A percentile compares a stretch with the other conserved stretches of the same genome.
Evolutionary conservation across 306 rosid species (phyloP).

Genomic region (Acacia crassicarpa): DNA sequence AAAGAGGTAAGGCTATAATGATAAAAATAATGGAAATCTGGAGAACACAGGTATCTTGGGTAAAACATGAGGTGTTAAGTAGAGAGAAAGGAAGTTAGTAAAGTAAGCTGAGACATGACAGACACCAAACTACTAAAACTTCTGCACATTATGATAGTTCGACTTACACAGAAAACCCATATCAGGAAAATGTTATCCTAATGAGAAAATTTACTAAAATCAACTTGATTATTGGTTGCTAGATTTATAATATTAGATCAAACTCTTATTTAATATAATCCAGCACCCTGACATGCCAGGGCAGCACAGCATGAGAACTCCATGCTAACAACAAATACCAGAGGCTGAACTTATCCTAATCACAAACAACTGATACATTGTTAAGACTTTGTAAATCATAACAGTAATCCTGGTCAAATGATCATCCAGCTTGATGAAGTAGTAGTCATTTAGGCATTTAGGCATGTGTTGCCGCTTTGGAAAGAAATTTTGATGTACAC

Average conservation of each 20-base stretch:
- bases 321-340: background rate
- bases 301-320: background rate
- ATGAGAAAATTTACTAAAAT: background rate
- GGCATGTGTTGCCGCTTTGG: background rate
- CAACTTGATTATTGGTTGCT: background rate
- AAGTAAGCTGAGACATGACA: background rate
- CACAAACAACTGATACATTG: conserved; percentile 4
- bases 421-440: background rate
- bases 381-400: background rate
- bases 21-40: conserved; percentile 23
- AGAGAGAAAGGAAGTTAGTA: background rate
- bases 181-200: background rate
- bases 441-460: conserved; percentile 1
- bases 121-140: background rate
- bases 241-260: background rate
- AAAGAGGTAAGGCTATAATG: conserved; percentile 21
- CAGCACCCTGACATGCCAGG: conserved; percentile 1
- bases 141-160: conserved; percentile 13
- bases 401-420: background rate
- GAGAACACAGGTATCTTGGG: background rate
- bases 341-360: background rate
- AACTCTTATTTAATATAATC: background rate
- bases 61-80: background rate
- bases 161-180: background rate
- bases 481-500: background rate